phyloP scores from a whole-genome alignment of 176 grass and related monocot species.

The Avena sativa region DNA sequence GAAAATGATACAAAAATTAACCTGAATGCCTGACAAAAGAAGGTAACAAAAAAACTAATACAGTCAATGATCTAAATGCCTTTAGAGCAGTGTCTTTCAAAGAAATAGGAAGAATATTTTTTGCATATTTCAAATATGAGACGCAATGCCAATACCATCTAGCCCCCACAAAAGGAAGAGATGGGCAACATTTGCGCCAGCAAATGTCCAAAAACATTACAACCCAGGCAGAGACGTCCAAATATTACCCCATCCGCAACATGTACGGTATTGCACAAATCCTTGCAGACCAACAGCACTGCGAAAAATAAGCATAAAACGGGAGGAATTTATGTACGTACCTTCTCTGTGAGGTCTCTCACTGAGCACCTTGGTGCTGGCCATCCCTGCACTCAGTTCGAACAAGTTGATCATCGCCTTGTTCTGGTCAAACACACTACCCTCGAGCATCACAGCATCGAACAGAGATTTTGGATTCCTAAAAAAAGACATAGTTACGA shows the following conservation, averaged over 20 bases:
- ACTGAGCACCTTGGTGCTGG: slow-evolving; percentile 41
- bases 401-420: slow-evolving; percentile 69
- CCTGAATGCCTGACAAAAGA: not conserved
- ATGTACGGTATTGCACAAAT: slow-evolving; percentile 39
- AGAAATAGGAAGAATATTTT: slow-evolving; percentile 14
- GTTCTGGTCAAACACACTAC: slow-evolving; percentile 21
- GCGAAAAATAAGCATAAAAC: not conserved
- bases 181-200: slow-evolving; percentile 10
- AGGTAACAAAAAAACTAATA: not conserved
- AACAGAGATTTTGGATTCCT: slow-evolving; percentile 18
- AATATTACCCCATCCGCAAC: not conserved
- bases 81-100: slow-evolving; percentile 11
- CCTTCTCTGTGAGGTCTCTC: slow-evolving; percentile 64
- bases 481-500: slow-evolving; percentile 4
- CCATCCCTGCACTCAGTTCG: slow-evolving; percentile 63
- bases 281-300: slow-evolving; percentile 21
- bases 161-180: slow-evolving; percentile 18
- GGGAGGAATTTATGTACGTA: slow-evolving; percentile 22
- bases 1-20: not conserved
- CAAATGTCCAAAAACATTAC: slow-evolving; percentile 35
- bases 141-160: not conserved
- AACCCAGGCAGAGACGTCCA: too few species aligned
- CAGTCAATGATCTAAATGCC: not conserved
- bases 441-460: slow-evolving; percentile 34
- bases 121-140: slow-evolving; percentile 4